phyloP scores from a whole-genome alignment of 805 yeast genomes.

The Sungouiella blattae region DNA sequence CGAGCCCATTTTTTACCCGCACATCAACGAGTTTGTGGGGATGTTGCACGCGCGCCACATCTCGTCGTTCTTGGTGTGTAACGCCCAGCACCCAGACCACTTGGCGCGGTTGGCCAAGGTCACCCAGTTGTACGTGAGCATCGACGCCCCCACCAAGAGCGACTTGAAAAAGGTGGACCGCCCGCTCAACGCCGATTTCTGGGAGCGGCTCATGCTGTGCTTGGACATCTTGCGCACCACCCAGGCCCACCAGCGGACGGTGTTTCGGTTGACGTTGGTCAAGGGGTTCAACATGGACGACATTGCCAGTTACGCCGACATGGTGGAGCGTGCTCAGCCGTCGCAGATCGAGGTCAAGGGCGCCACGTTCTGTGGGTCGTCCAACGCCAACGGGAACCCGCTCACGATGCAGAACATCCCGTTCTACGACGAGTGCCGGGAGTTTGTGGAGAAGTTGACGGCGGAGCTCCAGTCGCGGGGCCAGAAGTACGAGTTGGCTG shows the following conservation, averaged over 20 bases:
- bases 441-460: constrained; percentile 63
- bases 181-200: constrained; percentile 84
- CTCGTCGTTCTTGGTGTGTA: constrained; percentile 86
- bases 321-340: constrained; percentile 78
- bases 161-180: constrained; percentile 82
- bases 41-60: constrained; percentile 78
- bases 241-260: constrained; percentile 84
- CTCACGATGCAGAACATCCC: constrained; percentile 95
- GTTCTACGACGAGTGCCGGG: constrained; percentile 83
- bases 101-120: constrained; percentile 66
- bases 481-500: constrained; percentile 75
- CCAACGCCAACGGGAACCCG: constrained; percentile 79
- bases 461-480: constrained; percentile 64
- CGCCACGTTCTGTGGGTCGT: constrained; percentile 92
- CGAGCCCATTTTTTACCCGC: constrained; percentile 91
- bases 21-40: constrained; percentile 78
- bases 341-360: constrained; percentile 91
- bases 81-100: constrained; percentile 93
- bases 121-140: constrained; percentile 87
- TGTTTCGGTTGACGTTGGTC: constrained; percentile 83
- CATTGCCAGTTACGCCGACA: constrained; percentile 76
- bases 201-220: constrained; percentile 84
- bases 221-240: constrained; percentile 70
- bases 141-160: constrained; percentile 86
- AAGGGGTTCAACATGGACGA: constrained; percentile 90